phyloP scores from a whole-genome alignment of 179 eudicot genomes.

The Beta lomatogona region DNA sequence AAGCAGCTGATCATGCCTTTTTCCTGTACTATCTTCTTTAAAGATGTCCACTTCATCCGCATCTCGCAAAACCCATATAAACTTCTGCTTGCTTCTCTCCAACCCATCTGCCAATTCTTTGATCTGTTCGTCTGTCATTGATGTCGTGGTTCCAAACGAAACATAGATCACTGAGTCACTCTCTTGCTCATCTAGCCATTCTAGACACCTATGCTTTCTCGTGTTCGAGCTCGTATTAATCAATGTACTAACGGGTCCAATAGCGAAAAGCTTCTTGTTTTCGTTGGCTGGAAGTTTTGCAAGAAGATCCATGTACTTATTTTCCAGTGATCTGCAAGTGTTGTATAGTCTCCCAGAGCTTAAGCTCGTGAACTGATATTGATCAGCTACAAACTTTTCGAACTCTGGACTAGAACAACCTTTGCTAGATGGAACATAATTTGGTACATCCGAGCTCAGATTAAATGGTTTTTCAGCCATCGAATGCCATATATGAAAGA shows the following conservation, averaged over 20 bases:
- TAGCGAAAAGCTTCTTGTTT: constrained; percentile 39
- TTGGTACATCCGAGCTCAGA: constrained; percentile 23
- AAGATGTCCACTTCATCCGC: constrained; percentile 46
- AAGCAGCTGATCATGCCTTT: constrained; percentile 32
- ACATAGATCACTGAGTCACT: constrained; percentile 50
- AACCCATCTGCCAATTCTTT: constrained; percentile 52
- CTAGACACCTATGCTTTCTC: constrained; percentile 34
- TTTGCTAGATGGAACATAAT: constrained; percentile 35
- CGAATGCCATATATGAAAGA: neutral
- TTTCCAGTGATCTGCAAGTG: constrained; percentile 42
- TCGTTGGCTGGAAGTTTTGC: constrained; percentile 27
- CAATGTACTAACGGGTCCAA: constrained; percentile 38
- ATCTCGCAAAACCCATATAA: constrained; percentile 56
- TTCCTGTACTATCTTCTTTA: constrained; percentile 16
- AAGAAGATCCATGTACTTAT: constrained; percentile 39
- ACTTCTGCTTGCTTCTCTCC: constrained; percentile 45
- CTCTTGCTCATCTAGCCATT: constrained; percentile 62
- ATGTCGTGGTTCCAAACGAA: constrained; percentile 59
- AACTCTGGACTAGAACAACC: constrained; percentile 41
- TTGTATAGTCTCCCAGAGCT: constrained; percentile 44
- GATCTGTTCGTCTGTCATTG: constrained; percentile 41
- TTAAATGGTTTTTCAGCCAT: constrained; percentile 34
- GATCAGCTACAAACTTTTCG: constrained; percentile 33
- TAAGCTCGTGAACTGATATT: constrained; percentile 21
- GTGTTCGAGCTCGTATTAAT: constrained; percentile 6